Evolutionary conservation across 164 flowering plant genomes (phyloP).

Genomic region (Magnolia kwangsiensis): DNA sequence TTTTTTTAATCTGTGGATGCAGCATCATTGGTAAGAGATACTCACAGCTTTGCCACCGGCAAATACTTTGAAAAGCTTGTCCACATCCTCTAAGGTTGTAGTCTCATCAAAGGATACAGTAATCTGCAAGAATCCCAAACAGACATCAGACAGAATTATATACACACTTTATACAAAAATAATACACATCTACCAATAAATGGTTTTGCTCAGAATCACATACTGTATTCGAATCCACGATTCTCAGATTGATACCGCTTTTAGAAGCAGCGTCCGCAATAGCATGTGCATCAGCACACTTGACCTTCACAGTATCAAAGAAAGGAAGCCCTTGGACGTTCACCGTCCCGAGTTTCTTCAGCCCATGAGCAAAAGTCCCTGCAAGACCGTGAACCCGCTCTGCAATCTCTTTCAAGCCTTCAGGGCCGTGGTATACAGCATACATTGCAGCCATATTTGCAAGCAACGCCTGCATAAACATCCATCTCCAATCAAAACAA

Average conservation of each 20-base stretch:
- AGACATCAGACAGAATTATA: too few relatives aligned
- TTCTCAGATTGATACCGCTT: constrained; percentile 68
- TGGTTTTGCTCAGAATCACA: constrained; percentile 17
- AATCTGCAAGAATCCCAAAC: constrained; percentile 45
- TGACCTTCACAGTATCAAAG: constrained; percentile 95
- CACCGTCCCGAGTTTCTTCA: constrained; percentile 79
- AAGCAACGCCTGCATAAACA: constrained; percentile 70
- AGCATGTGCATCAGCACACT: constrained; percentile 67
- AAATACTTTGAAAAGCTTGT: constrained; percentile 75
- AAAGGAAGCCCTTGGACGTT: constrained; percentile 80
- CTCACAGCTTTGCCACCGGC: constrained; percentile 80
- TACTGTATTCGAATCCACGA: constrained; percentile 76
- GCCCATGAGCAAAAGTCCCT: constrained; percentile 68
- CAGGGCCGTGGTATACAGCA: constrained; percentile 97
- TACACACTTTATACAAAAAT: background rate
- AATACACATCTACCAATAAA: background rate
- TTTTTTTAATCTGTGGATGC: too few relatives aligned
- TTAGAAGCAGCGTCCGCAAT: constrained; percentile 77
- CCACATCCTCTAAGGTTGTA: constrained; percentile 90
- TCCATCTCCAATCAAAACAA: background rate
- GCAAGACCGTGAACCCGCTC: constrained; percentile 95
- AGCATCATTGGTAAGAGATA: constrained; percentile 9
- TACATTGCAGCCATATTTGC: constrained; percentile 99
- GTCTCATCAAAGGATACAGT: constrained; percentile 95
- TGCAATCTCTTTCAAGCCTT: constrained; percentile 80